Percentiles rank a stretch among this genome's conserved stretches.
phyloP scores from a whole-genome alignment of 129 eudicot genomes.

The Lactuca sativa region DNA sequence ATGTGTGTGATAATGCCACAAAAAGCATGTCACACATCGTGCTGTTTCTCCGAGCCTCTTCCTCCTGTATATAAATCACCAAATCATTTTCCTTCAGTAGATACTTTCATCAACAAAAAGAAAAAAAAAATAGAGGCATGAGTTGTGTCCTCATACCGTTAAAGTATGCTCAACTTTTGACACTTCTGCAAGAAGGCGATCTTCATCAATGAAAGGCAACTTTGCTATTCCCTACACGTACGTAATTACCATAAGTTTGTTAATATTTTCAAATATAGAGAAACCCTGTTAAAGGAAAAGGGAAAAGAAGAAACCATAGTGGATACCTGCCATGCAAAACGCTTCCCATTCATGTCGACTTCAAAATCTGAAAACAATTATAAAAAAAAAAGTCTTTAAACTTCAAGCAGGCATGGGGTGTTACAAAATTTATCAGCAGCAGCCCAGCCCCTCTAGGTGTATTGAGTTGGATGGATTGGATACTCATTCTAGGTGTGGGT shows the following conservation, averaged over 20 bases:
- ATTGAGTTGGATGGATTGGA: too few relatives aligned
- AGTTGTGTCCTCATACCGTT: conserved; percentile 49
- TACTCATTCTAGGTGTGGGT: too few relatives aligned
- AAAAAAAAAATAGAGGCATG: not conserved
- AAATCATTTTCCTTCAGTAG: not conserved
- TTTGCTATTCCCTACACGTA: conserved; percentile 75
- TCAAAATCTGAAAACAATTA: conserved; percentile 68
- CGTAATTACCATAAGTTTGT: conserved; percentile 7
- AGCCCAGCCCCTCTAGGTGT: too few relatives aligned
- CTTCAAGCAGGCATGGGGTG: too few relatives aligned
- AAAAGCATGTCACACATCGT: conserved; percentile 75
- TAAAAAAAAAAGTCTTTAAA: not conserved
- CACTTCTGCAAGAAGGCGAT: conserved; percentile 83
- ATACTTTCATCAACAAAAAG: too few relatives aligned
- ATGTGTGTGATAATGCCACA: conserved; percentile 68
- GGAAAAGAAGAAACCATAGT: not conserved
- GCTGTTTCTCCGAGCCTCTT: conserved; percentile 85
- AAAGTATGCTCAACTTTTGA: conserved; percentile 75
- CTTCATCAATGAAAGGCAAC: conserved; percentile 87
- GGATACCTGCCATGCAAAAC: conserved; percentile 93
- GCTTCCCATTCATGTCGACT: conserved; percentile 97
- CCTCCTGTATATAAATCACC: conserved; percentile 50
- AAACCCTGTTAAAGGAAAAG: not conserved
- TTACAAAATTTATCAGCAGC: too few relatives aligned
- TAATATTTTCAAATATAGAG: not conserved